Evolutionary conservation across 345 rosid species (phyloP).

Genomic region (Syzygium aromaticum): DNA sequence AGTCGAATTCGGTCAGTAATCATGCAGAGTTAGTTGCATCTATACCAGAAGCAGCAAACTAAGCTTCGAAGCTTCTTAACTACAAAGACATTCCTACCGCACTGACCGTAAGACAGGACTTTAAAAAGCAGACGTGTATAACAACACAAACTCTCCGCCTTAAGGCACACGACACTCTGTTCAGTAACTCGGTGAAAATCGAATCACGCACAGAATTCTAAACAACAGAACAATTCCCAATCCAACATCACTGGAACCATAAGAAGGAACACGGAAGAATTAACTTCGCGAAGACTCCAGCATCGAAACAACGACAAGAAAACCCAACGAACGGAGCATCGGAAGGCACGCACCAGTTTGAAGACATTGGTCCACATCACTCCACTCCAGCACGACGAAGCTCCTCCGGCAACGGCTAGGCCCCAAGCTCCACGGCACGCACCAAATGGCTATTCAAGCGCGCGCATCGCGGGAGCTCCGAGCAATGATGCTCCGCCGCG

Average conservation of each 20-base stretch:
- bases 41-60: neutral
- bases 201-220: neutral
- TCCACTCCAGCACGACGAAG: neutral
- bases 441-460: neutral
- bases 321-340: neutral
- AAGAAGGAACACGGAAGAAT: neutral
- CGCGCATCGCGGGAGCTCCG: neutral
- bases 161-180: neutral
- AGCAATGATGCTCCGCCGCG: neutral
- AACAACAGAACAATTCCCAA: neutral
- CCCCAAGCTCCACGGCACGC: neutral
- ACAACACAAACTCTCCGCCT: neutral
- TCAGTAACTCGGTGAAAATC: neutral
- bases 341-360: slow-evolving; percentile 47
- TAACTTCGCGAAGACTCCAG: neutral
- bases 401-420: neutral
- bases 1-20: neutral
- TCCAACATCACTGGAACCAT: neutral
- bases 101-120: neutral
- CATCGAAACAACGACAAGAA: neutral
- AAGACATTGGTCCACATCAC: slow-evolving; percentile 91
- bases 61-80: neutral
- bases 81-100: neutral
- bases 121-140: neutral
- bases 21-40: neutral